These are phyloP conservation scores for Aciculosporium take DNA, from an alignment of 2,329 filamentous ascomycete species.

Conservation along the genomic window DNA sequence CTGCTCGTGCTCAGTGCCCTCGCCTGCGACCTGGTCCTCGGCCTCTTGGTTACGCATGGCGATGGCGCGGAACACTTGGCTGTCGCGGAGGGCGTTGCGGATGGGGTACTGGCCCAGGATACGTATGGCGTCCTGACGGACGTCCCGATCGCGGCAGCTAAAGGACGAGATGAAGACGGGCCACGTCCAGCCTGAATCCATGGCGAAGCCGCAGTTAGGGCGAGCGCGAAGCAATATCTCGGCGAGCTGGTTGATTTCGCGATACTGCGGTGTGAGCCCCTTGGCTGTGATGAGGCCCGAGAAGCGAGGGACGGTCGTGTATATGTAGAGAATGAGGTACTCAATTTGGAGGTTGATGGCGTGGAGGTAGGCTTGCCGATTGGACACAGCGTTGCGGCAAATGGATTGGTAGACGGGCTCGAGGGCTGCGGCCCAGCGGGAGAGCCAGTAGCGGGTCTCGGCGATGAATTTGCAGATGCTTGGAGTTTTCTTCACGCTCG, in stretches of 20 bases:
- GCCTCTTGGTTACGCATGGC: slow-evolving; percentile 22
- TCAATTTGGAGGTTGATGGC: slow-evolving; percentile 28
- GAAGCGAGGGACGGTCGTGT: slow-evolving; percentile 24
- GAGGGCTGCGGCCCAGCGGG: slow-evolving; percentile 25
- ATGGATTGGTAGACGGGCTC: slow-evolving; percentile 20
- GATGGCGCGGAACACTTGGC: slow-evolving; percentile 25
- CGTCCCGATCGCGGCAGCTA: slow-evolving; percentile 23
- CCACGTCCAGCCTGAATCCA: slow-evolving; percentile 33
- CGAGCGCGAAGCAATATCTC: slow-evolving; percentile 22
- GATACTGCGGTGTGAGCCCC: slow-evolving; percentile 26
- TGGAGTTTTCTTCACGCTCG: slow-evolving; percentile 17
- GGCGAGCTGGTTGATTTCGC: slow-evolving; percentile 24
- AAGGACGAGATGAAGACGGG: slow-evolving; percentile 27
- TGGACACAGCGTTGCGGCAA: slow-evolving; percentile 11
- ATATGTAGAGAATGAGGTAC: slow-evolving; percentile 27
- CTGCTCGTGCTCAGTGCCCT: slow-evolving; percentile 21
- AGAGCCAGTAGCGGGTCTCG: slow-evolving; percentile 24
- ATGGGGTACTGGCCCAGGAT: slow-evolving; percentile 27
- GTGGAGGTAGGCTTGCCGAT: slow-evolving; percentile 17
- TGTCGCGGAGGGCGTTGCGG: slow-evolving; percentile 30
- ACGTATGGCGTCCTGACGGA: slow-evolving; percentile 25
- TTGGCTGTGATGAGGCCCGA: slow-evolving; percentile 21
- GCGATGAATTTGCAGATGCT: slow-evolving; percentile 19
- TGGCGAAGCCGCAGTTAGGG: slow-evolving; percentile 26
- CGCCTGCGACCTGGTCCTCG: slow-evolving; percentile 18